Evolutionary conservation across 306 rosid species (phyloP), one percentile per base, ranked within the genome.

Genomic region (Vigna reflexopilosa): DNA sequence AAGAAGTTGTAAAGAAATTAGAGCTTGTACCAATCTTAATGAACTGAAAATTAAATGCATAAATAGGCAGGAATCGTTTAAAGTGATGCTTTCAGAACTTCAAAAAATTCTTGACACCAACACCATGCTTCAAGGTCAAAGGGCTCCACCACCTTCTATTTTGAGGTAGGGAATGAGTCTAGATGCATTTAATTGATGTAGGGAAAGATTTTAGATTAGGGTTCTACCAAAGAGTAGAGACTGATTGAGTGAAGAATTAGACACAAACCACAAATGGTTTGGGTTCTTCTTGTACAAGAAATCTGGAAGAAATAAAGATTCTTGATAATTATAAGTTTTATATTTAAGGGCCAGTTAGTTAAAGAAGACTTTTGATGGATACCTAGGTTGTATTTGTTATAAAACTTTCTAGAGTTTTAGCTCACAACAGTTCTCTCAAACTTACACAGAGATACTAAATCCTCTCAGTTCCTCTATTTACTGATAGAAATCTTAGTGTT

Each of bases 271-370:
- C 7, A 3, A 69, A 69, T 26, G 7, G 72, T 13, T 20, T 22
- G 7, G 73, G 58, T 38, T 38, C 52, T 68, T 69, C 74, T 69
- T 56, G 59, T 48, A 69, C 49, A 48, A 69, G 22, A 69, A 68
- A 69, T 7, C 16, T 48, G 19, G 26, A 28, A 28, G 19, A 48
- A 28, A 26, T 5, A 69, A 13, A 69, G 73, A 28, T 70, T 70
- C 14, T 49, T 70, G 58, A 49, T 70, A 28, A 49, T 70, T 48
- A 4, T 24, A 4, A 7, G 58, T 22, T 15, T 48, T 47, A 48
- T 68, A 26, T 68, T 70, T 26, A 26, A 68, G 73, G 73, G 26
- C 26, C 57, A 7, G 56, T 2, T 2, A 24, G 57, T 22, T 15
- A 4, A 47, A 45, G 75, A 50, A 69, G 45, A 15, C 47, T 70